These are phyloP conservation scores for Camellia japonica DNA, from an alignment of 148 eudicot genomes.

Conservation along the genomic window DNA sequence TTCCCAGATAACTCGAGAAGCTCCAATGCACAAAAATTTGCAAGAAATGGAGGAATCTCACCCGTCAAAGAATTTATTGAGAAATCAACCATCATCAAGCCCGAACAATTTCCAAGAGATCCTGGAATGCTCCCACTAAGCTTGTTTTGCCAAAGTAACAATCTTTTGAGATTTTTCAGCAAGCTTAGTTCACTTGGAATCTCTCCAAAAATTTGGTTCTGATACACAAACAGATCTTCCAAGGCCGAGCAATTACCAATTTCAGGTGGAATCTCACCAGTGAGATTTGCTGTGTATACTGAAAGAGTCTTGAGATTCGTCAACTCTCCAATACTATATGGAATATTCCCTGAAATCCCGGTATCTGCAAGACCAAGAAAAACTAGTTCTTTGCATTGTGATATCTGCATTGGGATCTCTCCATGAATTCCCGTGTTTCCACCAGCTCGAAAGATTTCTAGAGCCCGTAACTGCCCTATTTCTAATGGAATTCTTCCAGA, in stretches of 20 bases:
- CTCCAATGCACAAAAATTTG: too few relatives aligned
- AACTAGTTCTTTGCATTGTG: slow-evolving; percentile 25
- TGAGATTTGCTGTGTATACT: slow-evolving; percentile 32
- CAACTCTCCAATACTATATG: slow-evolving; percentile 26
- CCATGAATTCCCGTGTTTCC: slow-evolving; percentile 32
- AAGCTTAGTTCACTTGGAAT: slow-evolving; percentile 21
- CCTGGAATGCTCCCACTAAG: slow-evolving; percentile 30
- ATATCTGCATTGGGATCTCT: slow-evolving; percentile 35
- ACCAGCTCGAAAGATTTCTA: slow-evolving; percentile 37
- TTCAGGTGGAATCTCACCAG: slow-evolving; percentile 33
- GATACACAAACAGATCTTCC: slow-evolving; percentile 25
- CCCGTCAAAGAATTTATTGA: slow-evolving; percentile 31
- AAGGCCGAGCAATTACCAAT: slow-evolving; percentile 26
- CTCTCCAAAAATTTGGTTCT: slow-evolving; percentile 29
- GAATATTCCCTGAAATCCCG: slow-evolving; percentile 30
- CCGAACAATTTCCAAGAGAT: slow-evolving; percentile 25
- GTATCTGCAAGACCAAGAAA: slow-evolving; percentile 37
- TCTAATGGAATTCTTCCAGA: slow-evolving; percentile 28
- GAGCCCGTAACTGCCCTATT: slow-evolving; percentile 21
- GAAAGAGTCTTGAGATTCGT: slow-evolving; percentile 31
- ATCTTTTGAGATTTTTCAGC: slow-evolving; percentile 26
- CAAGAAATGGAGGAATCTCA: too few relatives aligned
- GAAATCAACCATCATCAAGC: slow-evolving; percentile 28
- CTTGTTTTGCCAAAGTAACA: slow-evolving; percentile 37
- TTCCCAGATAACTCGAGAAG: too few relatives aligned